Evolutionary conservation across 1,139 yeast species (phyloP).

Genomic region (Pneumocystis wakefieldiae): DNA sequence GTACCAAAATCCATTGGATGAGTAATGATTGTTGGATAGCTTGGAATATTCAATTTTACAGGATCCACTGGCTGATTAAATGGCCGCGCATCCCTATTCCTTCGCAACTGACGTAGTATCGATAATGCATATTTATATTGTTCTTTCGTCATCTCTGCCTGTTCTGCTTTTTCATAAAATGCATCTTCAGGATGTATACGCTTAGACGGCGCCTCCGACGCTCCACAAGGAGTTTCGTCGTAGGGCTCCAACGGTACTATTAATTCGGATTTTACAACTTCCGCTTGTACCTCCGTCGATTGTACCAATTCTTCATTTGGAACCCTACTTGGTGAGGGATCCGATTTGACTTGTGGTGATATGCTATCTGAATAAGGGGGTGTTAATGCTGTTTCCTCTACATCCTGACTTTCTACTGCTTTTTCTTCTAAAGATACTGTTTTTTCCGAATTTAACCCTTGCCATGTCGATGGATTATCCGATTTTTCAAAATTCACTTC

Average conservation of each 20-base stretch:
- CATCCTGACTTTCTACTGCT: not conserved
- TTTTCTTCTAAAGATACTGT: no score
- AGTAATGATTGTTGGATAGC: constrained; percentile 66
- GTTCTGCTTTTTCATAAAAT: not conserved
- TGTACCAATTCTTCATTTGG: no score
- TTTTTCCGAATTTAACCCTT: not conserved
- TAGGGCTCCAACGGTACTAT: not conserved
- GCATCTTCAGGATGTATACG: not conserved
- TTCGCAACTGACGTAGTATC: constrained; percentile 49
- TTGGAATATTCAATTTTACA: constrained; percentile 76
- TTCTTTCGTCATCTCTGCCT: constrained; percentile 4
- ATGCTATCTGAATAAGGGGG: not conserved
- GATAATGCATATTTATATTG: constrained; percentile 15
- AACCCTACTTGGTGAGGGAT: not conserved
- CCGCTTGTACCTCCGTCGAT: not conserved
- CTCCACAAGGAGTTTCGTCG: not conserved
- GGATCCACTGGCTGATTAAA: constrained; percentile 82
- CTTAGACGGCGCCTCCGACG: not conserved
- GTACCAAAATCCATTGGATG: constrained; percentile 92
- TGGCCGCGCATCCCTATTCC: constrained; percentile 86
- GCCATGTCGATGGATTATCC: not conserved
- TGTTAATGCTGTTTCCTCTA: not conserved
- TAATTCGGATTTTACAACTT: no score
- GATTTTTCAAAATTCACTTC: not conserved
- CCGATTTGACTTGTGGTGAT: not conserved